Evolutionary conservation across 2,329 filamentous ascomycete genomes (phyloP), one percentile per base, ranked within the genome.

Genomic region (Mariannaea sp.): DNA sequence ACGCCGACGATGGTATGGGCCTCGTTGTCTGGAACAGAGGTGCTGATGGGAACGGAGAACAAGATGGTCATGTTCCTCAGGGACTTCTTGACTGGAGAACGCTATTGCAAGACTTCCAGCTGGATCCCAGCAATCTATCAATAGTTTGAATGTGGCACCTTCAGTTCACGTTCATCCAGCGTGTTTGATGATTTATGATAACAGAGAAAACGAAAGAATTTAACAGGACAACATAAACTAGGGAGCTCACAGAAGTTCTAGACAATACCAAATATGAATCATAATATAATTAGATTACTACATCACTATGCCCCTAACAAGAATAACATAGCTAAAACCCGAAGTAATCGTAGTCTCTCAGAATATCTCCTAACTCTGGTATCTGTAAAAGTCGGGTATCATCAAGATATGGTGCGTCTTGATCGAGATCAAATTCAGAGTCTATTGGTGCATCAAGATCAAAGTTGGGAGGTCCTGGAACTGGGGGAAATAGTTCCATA

Each of bases 91-190:
- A 70, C 33, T 70, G 68, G 68, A 64, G 56, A 24, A 62, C 60
- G 6, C 42, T 70, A 14, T 35, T 70, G 42, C 57, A 67, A n/a
- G 66, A 69, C 29, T 68, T 70, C 26, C 62, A 65, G 9, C 41
- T 67, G 7, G 66, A 69, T 9, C 51, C 58, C 2, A 47, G 64
- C 2, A 61, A 65, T 3, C 59, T 65, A 19, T 62, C 59, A 1
- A 52, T 64, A 22, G 54, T 58, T 12, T 54, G 22, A 27, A 10
- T 3, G 22, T 22, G n/a, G 20, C n/a, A n/a, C n/a, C n/a, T n/a
- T n/a, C n/a, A n/a, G n/a, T n/a, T n/a, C n/a, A n/a, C n/a, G n/a
- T n/a, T n/a, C n/a, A n/a, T n/a, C n/a, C n/a, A n/a, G n/a, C n/a
- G n/a, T n/a, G n/a, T n/a, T n/a, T n/a, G n/a, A n/a, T n/a, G n/a